These are phyloP conservation scores for Coemansia sp. DNA, from an alignment of 192 early-diverging fungal genomes.

Conservation along the genomic window DNA sequence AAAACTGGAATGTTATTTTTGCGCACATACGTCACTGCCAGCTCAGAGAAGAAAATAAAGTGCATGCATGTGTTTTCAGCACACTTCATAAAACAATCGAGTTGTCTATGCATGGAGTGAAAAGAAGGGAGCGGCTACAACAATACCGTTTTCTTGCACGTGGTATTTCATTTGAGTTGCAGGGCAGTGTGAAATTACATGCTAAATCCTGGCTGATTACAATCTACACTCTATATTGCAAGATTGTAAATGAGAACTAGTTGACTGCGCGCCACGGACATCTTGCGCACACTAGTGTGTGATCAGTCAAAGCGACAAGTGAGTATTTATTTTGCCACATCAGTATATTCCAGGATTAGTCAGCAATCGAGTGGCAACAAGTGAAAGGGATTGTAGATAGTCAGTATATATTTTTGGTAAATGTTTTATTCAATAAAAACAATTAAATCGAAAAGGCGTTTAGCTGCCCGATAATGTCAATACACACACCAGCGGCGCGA, in stretches of 20 bases:
- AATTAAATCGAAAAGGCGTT: conserved; percentile 33
- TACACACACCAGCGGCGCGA: conserved; percentile 23
- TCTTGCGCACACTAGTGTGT: conserved; percentile 6
- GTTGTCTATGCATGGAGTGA: neutral
- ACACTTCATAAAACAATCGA: neutral
- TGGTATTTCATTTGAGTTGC: conserved; percentile 10
- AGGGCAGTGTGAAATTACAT: neutral
- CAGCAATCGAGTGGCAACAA: neutral
- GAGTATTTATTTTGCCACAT: neutral
- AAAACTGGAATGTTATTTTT: neutral
- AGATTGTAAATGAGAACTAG: neutral
- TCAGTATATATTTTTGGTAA: neutral
- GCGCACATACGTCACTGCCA: conserved; percentile 1
- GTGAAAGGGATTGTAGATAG: neutral
- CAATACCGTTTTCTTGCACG: conserved; percentile 2
- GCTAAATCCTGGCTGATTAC: no score
- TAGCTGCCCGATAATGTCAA: conserved; percentile 40
- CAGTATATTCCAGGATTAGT: neutral
- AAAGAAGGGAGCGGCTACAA: neutral
- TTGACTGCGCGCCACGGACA: neutral
- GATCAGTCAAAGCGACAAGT: neutral
- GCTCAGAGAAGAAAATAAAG: conserved; percentile 3
- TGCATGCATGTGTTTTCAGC: neutral
- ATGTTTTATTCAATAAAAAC: neutral
- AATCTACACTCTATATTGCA: neutral